Evolutionary conservation across 495 filamentous ascomycete genomes (phyloP).

Genomic region (Penicillium steckii): DNA sequence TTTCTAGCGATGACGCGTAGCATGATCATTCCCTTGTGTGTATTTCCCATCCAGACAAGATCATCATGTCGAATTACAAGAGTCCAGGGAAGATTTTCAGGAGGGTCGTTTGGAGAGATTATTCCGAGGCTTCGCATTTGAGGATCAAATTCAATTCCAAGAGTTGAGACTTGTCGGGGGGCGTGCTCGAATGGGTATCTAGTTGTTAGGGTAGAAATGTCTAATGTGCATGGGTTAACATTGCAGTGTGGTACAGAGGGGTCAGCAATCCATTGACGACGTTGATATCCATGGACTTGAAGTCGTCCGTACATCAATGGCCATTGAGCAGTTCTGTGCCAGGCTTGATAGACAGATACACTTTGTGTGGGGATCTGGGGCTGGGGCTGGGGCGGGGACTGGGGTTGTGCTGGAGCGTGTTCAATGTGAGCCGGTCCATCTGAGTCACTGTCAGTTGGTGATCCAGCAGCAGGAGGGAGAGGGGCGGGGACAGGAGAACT

Average conservation of each 20-base stretch:
- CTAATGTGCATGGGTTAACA: neutral
- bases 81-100: neutral
- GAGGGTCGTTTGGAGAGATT: neutral
- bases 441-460: neutral
- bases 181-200: neutral
- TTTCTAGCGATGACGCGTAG: neutral
- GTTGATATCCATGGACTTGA: neutral
- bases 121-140: too few relatives aligned
- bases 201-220: neutral
- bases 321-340: neutral
- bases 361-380: too few relatives aligned
- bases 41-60: neutral
- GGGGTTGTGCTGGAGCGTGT: neutral
- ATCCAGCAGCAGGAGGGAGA: neutral
- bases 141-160: neutral
- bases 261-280: neutral
- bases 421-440: neutral
- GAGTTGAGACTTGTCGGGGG: neutral
- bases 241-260: neutral
- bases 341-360: neutral
- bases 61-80: neutral
- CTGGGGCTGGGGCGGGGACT: too few relatives aligned
- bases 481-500: too few relatives aligned
- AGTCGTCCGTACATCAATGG: neutral
- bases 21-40: neutral